Evolutionary conservation across 257 asterid genomes (phyloP), one percentile per base, ranked within the genome.

Genomic region (Penstemon barbatus): DNA sequence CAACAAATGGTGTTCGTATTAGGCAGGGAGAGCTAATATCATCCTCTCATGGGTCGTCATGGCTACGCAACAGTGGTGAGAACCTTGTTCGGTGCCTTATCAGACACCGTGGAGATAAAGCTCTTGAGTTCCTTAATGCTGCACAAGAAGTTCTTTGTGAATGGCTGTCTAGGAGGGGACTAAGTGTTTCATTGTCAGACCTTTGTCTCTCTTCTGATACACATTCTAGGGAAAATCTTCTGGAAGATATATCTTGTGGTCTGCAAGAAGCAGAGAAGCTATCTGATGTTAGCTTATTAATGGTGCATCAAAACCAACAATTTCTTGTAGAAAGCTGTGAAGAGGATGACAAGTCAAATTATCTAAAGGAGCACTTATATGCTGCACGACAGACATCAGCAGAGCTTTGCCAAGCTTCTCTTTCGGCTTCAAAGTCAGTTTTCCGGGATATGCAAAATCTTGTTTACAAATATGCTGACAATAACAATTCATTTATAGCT

Each of bases 61-160:
- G 99, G 99, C 75, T 91, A 46, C 87, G 84, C 6, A 95, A 91
- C 55, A 69, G 70, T 7, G 71, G 71, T 62, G 89, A 74, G 33
- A 90, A 90, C 71, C 87, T 94, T 66, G 84, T 76, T 51, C 74
- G 77, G 57, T 71, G 80, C 73, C 91, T 94, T 44, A 59, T 87
- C 68, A 85, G 78, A 74, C 80, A 76, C 54, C 79, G 67, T 59
- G 75, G 73, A 42, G 82, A 78, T 11, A 74, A 78, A 71, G 80
- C 74, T 61, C 91, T 94, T 46, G 84, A 73, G 51, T 74, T 86
- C 65, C 81, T 94, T 36, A 37, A 64, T 70, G 76, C 82, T 42
- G 93, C 87, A 7, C 97, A 94, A 74, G 89, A 87, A 64, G 84
- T 86, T 69, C 84, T 94, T 36, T 84, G 97, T 43, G 97, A 94